Evolutionary conservation across 345 rosid genomes (phyloP), one percentile per base, ranked within the genome.

Genomic region (Lepidium sativum): DNA sequence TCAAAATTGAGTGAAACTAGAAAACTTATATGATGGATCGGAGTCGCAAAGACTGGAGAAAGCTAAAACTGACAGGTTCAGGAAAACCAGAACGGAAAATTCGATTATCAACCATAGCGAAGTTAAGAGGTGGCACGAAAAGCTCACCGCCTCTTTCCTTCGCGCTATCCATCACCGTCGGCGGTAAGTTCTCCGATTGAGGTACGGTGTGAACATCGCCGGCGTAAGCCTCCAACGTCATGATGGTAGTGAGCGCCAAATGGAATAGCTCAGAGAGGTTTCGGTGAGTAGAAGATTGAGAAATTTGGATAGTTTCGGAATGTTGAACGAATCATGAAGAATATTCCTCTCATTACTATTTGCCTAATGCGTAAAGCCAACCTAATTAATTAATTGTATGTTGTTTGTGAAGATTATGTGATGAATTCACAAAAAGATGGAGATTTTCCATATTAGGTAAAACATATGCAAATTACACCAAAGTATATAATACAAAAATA

Each of bases 71-170:
- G 52, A 83, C 74, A 7, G 86, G 72, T 49, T 83, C 81, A 6
- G 96, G 96, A 60, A 82, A 85, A 31, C 89, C 94, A 2, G 96
- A 86, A 60, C 96, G 73, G 75, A 81, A 89, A 10, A 89, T 74
- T 45, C 86, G 87, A 13, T 77, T 69, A 33, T 86, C 94, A 1
- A 89, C 96, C 77, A 82, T 77, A 15, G 91, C 75, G 63, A 86
- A 89, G 65, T 89, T 89, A 38, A 80, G 73, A 52, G 96, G 94
- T n/a, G 91, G 96, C 17, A 84, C 81, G 40, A 78, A 72, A 6
- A 78, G 59, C 37, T 75, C 85, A 45, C 75, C 84, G n/a, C 55
- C 77, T 70, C 50, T 62, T 13, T 78, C 81, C 17, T 33, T 51
- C 4, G 64, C 80, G 3, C 6, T 53, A 16, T 62, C 78, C 21